These are phyloP conservation scores for Macadamia integrifolia DNA, from an alignment of 164 flowering plant genomes.

Conservation along the genomic window DNA sequence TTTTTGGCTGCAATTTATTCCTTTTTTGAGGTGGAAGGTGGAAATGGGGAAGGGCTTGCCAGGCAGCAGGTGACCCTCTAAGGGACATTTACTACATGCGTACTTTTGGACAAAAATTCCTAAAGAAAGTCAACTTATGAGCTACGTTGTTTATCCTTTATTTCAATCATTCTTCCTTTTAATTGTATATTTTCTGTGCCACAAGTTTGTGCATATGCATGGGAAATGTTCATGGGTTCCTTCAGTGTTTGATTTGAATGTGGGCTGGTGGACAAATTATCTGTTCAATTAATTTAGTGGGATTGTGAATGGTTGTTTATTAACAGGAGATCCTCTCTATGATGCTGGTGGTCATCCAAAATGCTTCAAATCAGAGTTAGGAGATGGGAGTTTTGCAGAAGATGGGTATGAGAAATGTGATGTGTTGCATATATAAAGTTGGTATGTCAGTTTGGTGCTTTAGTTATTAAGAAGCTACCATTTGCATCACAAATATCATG, in stretches of 20 bases:
- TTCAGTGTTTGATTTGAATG: not conserved
- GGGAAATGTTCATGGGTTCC: not conserved
- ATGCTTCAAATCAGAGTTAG: slow-evolving; percentile 30
- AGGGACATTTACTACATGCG: too few species aligned
- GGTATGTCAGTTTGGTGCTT: not conserved
- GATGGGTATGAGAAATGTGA: slow-evolving; percentile 60
- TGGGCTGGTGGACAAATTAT: not conserved
- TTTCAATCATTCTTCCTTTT: not conserved
- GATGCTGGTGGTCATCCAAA: slow-evolving; percentile 68
- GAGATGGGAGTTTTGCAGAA: slow-evolving; percentile 45
- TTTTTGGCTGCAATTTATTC: too few species aligned
- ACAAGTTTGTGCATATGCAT: not conserved
- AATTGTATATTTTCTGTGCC: not conserved
- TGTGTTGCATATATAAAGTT: not conserved
- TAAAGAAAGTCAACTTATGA: not conserved
- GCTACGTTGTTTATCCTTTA: not conserved
- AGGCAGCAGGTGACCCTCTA: too few species aligned
- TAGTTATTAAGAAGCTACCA: not conserved
- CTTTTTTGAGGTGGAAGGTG: too few species aligned
- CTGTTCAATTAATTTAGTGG: not conserved
- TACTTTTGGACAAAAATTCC: too few species aligned
- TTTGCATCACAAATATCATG: too few species aligned
- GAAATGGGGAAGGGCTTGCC: too few species aligned
- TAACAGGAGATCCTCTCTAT: slow-evolving; percentile 90
- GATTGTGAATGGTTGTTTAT: slow-evolving; percentile 6